Percentiles rank a stretch among this genome's conserved stretches.
Conservation (phyloP, 129 eudicot species). For the Mikania micrantha region DNA sequence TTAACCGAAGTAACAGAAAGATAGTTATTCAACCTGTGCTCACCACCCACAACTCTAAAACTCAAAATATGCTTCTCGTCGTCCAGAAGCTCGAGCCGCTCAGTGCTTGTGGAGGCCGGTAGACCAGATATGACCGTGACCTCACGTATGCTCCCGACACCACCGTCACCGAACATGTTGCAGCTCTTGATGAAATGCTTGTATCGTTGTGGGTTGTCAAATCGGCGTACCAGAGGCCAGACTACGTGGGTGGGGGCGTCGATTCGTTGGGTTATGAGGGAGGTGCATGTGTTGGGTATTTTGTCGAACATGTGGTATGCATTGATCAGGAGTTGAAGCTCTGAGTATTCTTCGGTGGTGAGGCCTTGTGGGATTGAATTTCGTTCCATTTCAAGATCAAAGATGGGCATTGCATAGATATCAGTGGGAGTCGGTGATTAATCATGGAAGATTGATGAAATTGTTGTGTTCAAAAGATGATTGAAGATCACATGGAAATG, state of each 20-base stretch:
- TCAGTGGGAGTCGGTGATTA: background rate
- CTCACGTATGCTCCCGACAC: constrained; percentile 67
- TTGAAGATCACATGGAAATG: constrained; percentile 30
- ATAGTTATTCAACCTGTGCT: constrained; percentile 66
- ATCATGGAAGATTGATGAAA: constrained; percentile 1
- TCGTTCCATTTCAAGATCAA: constrained; percentile 22
- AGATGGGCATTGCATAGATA: background rate
- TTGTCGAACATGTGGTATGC: constrained; percentile 57
- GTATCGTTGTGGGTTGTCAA: constrained; percentile 85
- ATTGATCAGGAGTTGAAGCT: constrained; percentile 46
- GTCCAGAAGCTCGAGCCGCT: constrained; percentile 64
- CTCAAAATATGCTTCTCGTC: constrained; percentile 59
- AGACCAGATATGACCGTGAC: constrained; percentile 74
- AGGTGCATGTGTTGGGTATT: constrained; percentile 64
- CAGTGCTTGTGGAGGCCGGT: constrained; percentile 79
- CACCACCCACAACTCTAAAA: constrained; percentile 79
- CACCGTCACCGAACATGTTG: constrained; percentile 47
- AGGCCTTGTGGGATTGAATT: constrained; percentile 47
- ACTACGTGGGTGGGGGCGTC: constrained; percentile 57
- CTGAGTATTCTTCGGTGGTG: constrained; percentile 43
- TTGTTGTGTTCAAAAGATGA: constrained; percentile 1
- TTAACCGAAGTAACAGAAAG: constrained; percentile 71
- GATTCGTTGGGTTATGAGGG: constrained; percentile 71
- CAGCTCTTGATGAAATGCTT: constrained; percentile 85
- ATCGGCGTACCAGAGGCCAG: constrained; percentile 67